A percentile compares a stretch with the other conserved stretches of the same genome.
phyloP scores from a whole-genome alignment of 352 stramenopile genomes.

The Aphanomyces astaci region DNA sequence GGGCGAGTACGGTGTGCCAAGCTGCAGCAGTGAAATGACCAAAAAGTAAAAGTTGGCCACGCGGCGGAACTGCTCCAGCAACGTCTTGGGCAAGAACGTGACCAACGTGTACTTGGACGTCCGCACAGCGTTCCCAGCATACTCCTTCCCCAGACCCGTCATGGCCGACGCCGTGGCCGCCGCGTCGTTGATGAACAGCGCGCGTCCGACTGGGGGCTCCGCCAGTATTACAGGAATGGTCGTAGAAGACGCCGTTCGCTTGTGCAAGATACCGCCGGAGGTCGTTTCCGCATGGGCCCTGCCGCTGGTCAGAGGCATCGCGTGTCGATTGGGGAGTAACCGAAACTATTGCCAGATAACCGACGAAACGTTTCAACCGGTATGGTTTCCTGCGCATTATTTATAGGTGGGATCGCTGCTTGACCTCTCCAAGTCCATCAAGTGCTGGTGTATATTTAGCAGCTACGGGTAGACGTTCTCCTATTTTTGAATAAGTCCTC shows the following conservation, averaged over 20 bases:
- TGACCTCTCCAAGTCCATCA: too few relatives aligned
- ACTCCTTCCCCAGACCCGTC: background rate
- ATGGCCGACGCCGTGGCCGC: background rate
- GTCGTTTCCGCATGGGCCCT: background rate
- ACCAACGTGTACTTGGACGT: constrained; percentile 93
- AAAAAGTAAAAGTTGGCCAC: constrained; percentile 97
- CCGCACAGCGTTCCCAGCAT: constrained; percentile 43
- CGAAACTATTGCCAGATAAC: too few relatives aligned
- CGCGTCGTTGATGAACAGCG: constrained; percentile 63
- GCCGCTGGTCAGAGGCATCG: background rate
- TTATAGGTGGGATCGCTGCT: too few relatives aligned
- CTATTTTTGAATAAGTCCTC: too few relatives aligned
- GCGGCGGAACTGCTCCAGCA: constrained; percentile 93
- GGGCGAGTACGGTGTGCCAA: constrained; percentile 82
- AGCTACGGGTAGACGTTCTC: too few relatives aligned
- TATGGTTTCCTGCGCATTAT: background rate
- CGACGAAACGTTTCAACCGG: background rate
- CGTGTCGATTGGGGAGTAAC: too few relatives aligned
- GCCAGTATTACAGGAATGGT: background rate
- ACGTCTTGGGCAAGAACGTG: constrained; percentile 92
- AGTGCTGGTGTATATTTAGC: too few relatives aligned
- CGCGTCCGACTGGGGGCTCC: constrained; percentile 25
- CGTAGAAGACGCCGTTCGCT: background rate
- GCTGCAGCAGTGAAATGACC: constrained; percentile 91
- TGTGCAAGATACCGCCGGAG: background rate